Base-by-base conservation (phyloP, 768 basidiomycete genomes). In the Termitomyces sp. region DNA sequence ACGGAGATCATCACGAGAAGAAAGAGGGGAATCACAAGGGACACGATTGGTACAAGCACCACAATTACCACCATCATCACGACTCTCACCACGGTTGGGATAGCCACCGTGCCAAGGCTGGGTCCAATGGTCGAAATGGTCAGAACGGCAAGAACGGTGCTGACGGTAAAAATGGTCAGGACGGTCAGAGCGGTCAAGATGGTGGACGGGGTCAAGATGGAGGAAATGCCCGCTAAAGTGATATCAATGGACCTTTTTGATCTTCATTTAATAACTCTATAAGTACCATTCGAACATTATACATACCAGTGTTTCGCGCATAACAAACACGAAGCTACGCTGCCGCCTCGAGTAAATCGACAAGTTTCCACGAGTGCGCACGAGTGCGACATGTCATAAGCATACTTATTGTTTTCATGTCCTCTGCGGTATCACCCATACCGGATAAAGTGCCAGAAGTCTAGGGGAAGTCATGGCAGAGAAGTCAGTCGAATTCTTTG, bases 171-270 rank as follows among this genome's bases (percentile, higher is more conserved):
- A 39, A 47, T 25, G 53, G 53, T 25, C 15, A 32, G 33, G 22
- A 35, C 22, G 46, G 48, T 3, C 48, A 49, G 27, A 23, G 41
- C 10, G 53, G 53, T 11, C 46, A 49, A 25, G 53, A 48, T 25
- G 54, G 54, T 10, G 54, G 36, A 38, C 47, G 40, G 13, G 46
- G 47, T 12, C 39, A 49, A 36, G 23, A 49, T 36, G 48, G 45
- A n/a, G 45, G 20, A 22, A 33, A 32, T 6, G 50, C 18, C 18
- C 36, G 39, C 3, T 41, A 41, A 22, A 20, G 18, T n/a, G 3
- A 38, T 3, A 5, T n/a, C n/a, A n/a, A n/a, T n/a, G n/a, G 11
- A 7, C 1, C 7, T 22, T 18, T 29, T 25, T 33, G 11, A 35
- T 2, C 32, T 27, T n/a, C n/a, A n/a, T n/a, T n/a, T 11, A 2